Evolutionary conservation across 805 yeast genomes (phyloP), one percentile per base, ranked within the genome.

Genomic region (Schwanniomyces sp.): DNA sequence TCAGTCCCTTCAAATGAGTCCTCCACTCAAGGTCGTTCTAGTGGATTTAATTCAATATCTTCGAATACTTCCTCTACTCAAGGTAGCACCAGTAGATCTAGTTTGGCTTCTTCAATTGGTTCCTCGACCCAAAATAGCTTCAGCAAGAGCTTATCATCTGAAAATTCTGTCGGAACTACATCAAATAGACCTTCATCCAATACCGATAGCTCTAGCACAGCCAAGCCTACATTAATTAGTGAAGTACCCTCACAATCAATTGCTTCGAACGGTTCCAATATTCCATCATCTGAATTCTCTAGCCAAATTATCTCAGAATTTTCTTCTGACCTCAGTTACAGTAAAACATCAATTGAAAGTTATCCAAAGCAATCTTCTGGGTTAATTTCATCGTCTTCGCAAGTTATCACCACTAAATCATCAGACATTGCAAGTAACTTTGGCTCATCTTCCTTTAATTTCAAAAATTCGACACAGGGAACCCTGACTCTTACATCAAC

Each of bases 321-420:
- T 4, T 27, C 30, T 10, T 27, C 30, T 27, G 12, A 11, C 6
- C 3, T 27, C 6, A 27, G 30, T 27, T 27, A 8, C 10, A 27
- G 12, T 7, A 3, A 27, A 4, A 27, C 12, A 27, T 27, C 8
- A 10, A 10, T 7, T 3, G 30, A 11, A 10, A 10, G 28, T 26
- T 26, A 6, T 9, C 10, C 30, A 27, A 8, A 27, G 6, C 30
- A 8, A 4, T 27, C 30, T 10, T 27, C 30, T 39, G 56, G 50
- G 39, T 26, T 50, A 17, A 27, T 48, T 36, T 53, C 48, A 40
- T 74, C 72, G 54, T 46, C 58, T 30, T 34, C 49, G 27, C 53
- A 47, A 37, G 74, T 72, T 56, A 46, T 58, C 34, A 30, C 49
- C 24, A 49, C 49, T 11, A 49, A 47, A 24, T 45, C 40, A 27